Conservation (phyloP, 1,139 yeast species). For the Blastobotrys buckinghamii region DNA sequence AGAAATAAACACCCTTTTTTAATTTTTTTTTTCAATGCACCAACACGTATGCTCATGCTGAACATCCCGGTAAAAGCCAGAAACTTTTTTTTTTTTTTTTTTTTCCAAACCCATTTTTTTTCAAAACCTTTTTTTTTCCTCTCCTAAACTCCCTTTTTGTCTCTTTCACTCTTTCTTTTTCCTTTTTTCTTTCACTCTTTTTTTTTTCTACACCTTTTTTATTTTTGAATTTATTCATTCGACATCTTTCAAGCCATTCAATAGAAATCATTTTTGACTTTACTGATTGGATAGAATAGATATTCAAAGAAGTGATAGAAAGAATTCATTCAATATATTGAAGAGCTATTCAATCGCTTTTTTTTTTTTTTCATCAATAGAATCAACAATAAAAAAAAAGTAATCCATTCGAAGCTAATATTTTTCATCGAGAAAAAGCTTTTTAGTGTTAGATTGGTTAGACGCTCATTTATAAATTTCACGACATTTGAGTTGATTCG, state of each 20-base stretch:
- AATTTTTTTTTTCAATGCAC: not conserved
- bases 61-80: not conserved
- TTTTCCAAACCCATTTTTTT: not conserved
- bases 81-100: conserved; percentile 1
- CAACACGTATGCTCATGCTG: not conserved
- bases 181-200: not conserved
- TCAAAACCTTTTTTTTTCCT: not conserved
- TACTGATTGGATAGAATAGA: too few relatives aligned
- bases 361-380: not conserved
- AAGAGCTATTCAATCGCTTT: not conserved
- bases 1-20: not conserved
- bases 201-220: not conserved
- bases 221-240: conserved; percentile 2
- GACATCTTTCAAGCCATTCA: not conserved
- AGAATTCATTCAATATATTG: not conserved
- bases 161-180: not conserved
- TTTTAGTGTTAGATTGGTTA: not conserved
- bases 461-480: not conserved
- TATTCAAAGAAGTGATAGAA: conserved; percentile 1
- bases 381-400: not conserved
- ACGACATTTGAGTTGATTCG: too few relatives aligned
- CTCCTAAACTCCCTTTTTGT: not conserved
- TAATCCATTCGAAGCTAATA: not conserved
- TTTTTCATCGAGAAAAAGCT: too few relatives aligned
- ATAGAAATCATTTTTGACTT: not conserved